phyloP scores from a whole-genome alignment of 2,329 filamentous ascomycete genomes.

The Pochonia chlamydosporia region DNA sequence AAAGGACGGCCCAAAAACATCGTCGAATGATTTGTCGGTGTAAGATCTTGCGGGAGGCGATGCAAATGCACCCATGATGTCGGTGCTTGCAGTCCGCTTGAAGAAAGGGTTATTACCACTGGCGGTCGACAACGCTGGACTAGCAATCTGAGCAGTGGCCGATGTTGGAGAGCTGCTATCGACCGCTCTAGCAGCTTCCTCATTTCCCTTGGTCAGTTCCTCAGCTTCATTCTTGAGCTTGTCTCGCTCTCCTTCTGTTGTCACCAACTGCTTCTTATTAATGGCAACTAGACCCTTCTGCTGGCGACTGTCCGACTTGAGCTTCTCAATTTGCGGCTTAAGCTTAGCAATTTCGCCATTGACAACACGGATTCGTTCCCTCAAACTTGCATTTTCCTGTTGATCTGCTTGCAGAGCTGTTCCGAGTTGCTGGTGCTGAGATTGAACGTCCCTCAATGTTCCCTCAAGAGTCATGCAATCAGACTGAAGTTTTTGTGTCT shows the following conservation, averaged over 20 bases:
- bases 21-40: conserved; percentile 71
- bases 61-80: conserved; percentile 50
- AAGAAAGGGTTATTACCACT: conserved; percentile 96
- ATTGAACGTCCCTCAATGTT: conserved; percentile 72
- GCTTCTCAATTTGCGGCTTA: conserved; percentile 87
- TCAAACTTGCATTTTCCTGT: conserved; percentile 77
- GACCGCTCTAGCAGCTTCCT: conserved; percentile 49
- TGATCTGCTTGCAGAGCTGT: conserved; percentile 78
- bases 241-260: conserved; percentile 82
- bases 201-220: conserved; percentile 57
- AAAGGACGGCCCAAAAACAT: conserved; percentile 73
- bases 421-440: conserved; percentile 71
- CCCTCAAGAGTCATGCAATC: conserved; percentile 81
- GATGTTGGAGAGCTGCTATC: conserved; percentile 45
- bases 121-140: conserved; percentile 61
- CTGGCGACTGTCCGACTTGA: conserved; percentile 85
- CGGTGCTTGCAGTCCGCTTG: conserved; percentile 59
- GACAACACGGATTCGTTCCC: conserved; percentile 78
- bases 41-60: conserved; percentile 41
- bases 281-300: conserved; percentile 96
- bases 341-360: conserved; percentile 80
- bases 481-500: conserved; percentile 77
- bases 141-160: conserved; percentile 50
- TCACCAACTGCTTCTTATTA: conserved; percentile 95
- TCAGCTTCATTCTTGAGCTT: conserved; percentile 77